A percentile compares a stretch with the other conserved stretches of the same genome.
Conservation (phyloP, 176 grass and related monocot genomes). For the Carex parvula region DNA sequence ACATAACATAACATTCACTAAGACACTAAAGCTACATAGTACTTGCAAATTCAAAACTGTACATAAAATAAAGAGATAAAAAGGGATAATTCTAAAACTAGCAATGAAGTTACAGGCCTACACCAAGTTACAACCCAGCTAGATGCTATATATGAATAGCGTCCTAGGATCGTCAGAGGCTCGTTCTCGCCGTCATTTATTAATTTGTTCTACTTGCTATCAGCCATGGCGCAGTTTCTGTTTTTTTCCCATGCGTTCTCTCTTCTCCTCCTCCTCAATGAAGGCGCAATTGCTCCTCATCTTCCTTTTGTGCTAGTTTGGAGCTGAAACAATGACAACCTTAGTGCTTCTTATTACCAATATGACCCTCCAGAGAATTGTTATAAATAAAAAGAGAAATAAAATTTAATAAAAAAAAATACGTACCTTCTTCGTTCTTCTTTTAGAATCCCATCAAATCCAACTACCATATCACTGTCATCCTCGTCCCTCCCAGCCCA, state of each 20-base stretch:
- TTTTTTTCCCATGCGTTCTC: conserved; percentile 35
- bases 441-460: conserved; percentile 57
- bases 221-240: conserved; percentile 34
- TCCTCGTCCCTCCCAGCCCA: conserved; percentile 55
- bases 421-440: conserved; percentile 77
- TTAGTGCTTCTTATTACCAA: background rate
- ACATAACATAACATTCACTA: too few species aligned
- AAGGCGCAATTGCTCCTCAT: conserved; percentile 52
- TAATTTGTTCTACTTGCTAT: background rate
- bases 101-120: background rate
- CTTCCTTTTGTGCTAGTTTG: conserved; percentile 59
- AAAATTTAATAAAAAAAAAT: background rate
- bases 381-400: background rate
- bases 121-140: background rate
- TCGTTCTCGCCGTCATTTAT: background rate
- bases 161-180: too few species aligned
- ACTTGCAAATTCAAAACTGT: background rate
- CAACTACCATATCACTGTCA: conserved; percentile 67
- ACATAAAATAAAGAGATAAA: background rate
- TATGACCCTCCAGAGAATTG: background rate
- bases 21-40: background rate
- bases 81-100: background rate
- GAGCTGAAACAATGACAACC: conserved; percentile 32
- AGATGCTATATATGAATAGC: background rate
- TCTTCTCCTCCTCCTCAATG: conserved; percentile 59